These are phyloP conservation scores for Cicer bijugum DNA, from an alignment of 306 rosid genomes.

Conservation along the genomic window DNA sequence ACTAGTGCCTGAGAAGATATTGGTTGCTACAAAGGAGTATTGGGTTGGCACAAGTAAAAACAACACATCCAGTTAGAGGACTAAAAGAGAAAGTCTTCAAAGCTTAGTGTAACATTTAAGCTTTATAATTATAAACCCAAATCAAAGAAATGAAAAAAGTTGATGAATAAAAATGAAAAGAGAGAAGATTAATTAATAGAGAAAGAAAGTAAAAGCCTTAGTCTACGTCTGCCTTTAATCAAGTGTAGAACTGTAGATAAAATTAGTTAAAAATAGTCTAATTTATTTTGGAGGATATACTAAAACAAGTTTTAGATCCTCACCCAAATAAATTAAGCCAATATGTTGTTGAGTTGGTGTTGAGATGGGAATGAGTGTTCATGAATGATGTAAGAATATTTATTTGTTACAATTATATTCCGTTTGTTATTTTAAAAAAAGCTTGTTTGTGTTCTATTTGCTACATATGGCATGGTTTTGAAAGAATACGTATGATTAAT, in stretches of 20 bases:
- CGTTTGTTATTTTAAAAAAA: background rate
- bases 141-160: constrained; percentile 30
- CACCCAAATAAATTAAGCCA: constrained; percentile 40
- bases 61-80: constrained; percentile 54
- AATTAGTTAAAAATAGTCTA: constrained; percentile 43
- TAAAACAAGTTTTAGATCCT: constrained; percentile 40
- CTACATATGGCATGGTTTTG: background rate
- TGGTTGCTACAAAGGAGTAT: constrained; percentile 76
- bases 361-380: constrained; percentile 35
- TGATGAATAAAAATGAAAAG: constrained; percentile 27
- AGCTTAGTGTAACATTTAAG: constrained; percentile 29
- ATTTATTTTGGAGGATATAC: constrained; percentile 43
- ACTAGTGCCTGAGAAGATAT: constrained; percentile 79
- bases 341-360: constrained; percentile 33
- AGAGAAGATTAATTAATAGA: background rate
- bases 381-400: constrained; percentile 33
- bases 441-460: background rate
- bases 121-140: constrained; percentile 16
- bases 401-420: constrained; percentile 31
- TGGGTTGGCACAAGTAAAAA: constrained; percentile 69
- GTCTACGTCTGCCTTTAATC: constrained; percentile 52
- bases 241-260: constrained; percentile 54
- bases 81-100: background rate
- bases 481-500: too few relatives aligned
- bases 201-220: constrained; percentile 40